Evolutionary conservation across 2,329 filamentous ascomycete genomes (phyloP).

Genomic region (Cadophora sp.): DNA sequence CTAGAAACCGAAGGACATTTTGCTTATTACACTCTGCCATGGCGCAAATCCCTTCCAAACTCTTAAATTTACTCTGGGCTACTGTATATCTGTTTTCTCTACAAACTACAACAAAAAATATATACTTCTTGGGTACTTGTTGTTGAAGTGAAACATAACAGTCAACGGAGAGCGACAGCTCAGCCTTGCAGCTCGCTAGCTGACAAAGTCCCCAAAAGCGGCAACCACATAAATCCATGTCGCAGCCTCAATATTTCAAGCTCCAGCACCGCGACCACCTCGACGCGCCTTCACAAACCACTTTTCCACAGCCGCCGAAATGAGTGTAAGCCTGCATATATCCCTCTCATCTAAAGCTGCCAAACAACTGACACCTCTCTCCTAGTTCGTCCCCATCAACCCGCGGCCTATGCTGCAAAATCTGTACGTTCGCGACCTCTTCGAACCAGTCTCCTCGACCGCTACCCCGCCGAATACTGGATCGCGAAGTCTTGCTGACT

Average conservation of each 20-base stretch:
- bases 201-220: constrained; percentile 29
- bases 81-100: too few species aligned
- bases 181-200: constrained; percentile 32
- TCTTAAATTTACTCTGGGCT: too few species aligned
- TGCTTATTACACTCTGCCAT: background rate
- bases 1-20: background rate
- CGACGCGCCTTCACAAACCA: constrained; percentile 28
- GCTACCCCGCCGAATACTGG: constrained; percentile 2
- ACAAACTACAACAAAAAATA: too few species aligned
- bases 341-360: background rate
- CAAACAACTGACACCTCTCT: constrained; percentile 35
- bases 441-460: constrained; percentile 10
- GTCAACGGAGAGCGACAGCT: background rate
- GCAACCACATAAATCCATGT: constrained; percentile 28
- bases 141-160: background rate
- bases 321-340: constrained; percentile 35
- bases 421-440: constrained; percentile 64
- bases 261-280: constrained; percentile 24
- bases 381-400: constrained; percentile 88
- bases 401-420: constrained; percentile 95
- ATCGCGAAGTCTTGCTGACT: constrained; percentile 6
- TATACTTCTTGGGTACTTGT: background rate
- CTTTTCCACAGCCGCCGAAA: constrained; percentile 28
- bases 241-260: constrained; percentile 36
- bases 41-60: too few species aligned